Base-by-base conservation (phyloP, 345 rosid genomes). In the Toxicodendron radicans region DNA sequence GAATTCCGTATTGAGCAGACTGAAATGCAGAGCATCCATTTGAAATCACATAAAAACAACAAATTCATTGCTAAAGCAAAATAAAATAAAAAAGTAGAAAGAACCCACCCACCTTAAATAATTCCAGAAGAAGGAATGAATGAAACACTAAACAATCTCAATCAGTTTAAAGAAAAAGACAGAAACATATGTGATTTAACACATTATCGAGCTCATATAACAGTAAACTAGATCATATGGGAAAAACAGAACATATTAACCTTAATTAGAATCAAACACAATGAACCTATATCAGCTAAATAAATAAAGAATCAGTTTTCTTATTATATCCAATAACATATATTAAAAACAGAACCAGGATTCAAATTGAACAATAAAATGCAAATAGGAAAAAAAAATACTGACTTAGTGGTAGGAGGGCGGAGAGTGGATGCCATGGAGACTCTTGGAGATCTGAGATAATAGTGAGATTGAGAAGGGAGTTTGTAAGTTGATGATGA, bases 391-490 rank as follows among this genome's bases (percentile, higher is more conserved):
- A n/a, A 56, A 16, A 20, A 0, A 32, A 10, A 64, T 61, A 68
- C 83, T 79, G 53, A 88, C 91, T 78, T 84, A 58, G 87, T 24
- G 10, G 78, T 48, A 33, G 66, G 24, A 71, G 86, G 54, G 43
- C 79, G 82, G 63, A 78, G 60, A 63, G 84, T 72, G n/a, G 91
- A 86, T 35, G 89, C 84, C 86, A 88, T 84, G 84, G 51, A 68
- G n/a, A 88, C 78, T 66, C 73, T 68, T 9, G 84, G 79, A 74
- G 85, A 87, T 81, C 80, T 79, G 68, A 70, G 67, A 67, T 30
- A 16, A 18, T 52, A 20, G n/a, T 33, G 76, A 64, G 75, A 62
- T 72, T 61, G 82, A 61, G 61, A 51, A 68, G 77, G 78, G 58
- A 76, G 80, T 53, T 63, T 70, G 43, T 70, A 73, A 57, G 66